These are phyloP conservation scores for Agrocybe praecox DNA, from an alignment of 768 basidiomycete species.

Conservation along the genomic window DNA sequence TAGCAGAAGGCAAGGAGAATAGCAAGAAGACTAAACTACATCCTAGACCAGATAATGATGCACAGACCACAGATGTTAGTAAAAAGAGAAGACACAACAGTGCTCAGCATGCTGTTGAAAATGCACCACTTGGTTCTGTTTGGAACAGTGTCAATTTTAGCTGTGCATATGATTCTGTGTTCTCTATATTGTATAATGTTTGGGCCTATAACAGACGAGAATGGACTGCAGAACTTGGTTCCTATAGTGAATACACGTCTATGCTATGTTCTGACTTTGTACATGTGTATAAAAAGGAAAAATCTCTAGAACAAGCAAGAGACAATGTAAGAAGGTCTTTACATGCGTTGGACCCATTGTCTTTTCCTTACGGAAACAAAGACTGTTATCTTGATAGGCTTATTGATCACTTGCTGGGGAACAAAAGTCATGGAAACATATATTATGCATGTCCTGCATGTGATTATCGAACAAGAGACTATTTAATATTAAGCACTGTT, in stretches of 20 bases:
- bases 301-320: no score
- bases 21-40: no score
- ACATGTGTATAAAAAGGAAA: neutral
- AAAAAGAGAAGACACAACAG: neutral
- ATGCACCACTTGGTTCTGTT: neutral
- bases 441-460: no score
- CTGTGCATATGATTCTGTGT: constrained; percentile 31
- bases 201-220: constrained; percentile 11
- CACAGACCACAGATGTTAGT: neutral
- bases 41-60: no score
- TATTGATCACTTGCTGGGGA: no score
- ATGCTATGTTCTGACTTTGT: neutral
- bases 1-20: no score
- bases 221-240: neutral
- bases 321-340: no score
- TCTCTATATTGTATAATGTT: constrained; percentile 21
- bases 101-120: constrained; percentile 1
- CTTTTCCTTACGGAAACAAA: neutral
- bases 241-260: neutral
- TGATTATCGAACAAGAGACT: no score
- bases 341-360: no score
- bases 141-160: constrained; percentile 23
- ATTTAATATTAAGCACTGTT: no score
- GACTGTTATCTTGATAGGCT: neutral
- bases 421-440: no score